Evolutionary conservation across 306 rosid species (phyloP), one percentile per base, ranked within the genome.

Genomic region (Lupinus albus): DNA sequence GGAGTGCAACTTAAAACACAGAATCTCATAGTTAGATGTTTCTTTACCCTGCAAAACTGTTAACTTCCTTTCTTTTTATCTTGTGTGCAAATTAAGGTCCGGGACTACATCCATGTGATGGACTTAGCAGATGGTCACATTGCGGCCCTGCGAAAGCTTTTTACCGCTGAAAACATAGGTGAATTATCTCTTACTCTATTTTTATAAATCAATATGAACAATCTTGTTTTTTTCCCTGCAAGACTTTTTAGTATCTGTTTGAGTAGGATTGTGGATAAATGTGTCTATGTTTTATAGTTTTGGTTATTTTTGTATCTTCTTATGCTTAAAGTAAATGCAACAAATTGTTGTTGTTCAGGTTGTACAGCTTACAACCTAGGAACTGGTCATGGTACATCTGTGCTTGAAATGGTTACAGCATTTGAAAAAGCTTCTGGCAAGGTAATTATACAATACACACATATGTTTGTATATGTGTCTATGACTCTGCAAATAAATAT

Each of bases 41-140:
- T 25, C 11, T 35, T 64, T 41, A 33, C 12, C 38, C 44, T 61
- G 39, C 20, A 52, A 14, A 44, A 70, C n/a, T 65, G 55, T 46
- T 59, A 30, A 81, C 56, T 7, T 60, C 13, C 11, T 17, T 17
- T 46, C 13, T 57, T 32, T 52, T 48, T 52, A 18, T 12, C 21
- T 3, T 55, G n/a, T 55, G n/a, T 54, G 30, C 72, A 47, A 80
- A 76, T 71, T 55, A 77, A 93, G 98, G 55, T 93, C 48, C 87
- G 99, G 50, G 99, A 93, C 86, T 93, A 89, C 62, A 90, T 93
- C 77, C 99, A 93, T 83, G 99, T 93, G 28, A 93, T 93, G 97
- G 99, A 93, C 86, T 76, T 93, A 17, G 99, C 99, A 15, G 97
- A 93, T 70, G 99, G 99, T 25, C 99, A 93, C 80, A 88, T 90